These are phyloP conservation scores for Botryotinia convoluta DNA, from an alignment of 2,329 filamentous ascomycete genomes.

Conservation along the genomic window DNA sequence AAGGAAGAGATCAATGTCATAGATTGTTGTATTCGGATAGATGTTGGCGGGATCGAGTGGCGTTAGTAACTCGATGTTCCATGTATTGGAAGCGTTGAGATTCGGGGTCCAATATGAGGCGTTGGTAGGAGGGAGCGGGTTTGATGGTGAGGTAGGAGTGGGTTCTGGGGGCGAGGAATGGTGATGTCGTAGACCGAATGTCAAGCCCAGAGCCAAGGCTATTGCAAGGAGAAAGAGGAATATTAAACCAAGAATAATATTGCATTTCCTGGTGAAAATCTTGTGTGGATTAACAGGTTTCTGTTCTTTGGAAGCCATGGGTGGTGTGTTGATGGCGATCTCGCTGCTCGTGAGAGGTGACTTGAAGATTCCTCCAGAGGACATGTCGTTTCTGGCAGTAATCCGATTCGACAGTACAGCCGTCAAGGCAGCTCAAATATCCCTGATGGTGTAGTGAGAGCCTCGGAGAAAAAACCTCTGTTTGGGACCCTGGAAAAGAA, in stretches of 20 bases:
- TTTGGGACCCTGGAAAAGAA: not conserved
- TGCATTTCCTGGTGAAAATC: conserved; percentile 21
- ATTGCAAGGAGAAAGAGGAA: conserved; percentile 16
- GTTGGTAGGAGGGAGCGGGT: conserved; percentile 13
- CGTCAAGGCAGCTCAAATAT: not conserved
- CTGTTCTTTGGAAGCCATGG: not conserved
- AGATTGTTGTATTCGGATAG: conserved; percentile 30
- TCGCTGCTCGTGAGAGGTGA: conserved; percentile 14
- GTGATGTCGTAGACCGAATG: conserved; percentile 12
- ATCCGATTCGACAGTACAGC: not conserved
- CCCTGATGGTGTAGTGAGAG: not conserved
- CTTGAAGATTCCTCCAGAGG: conserved; percentile 19
- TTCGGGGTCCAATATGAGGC: conserved; percentile 16
- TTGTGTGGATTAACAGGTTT: conserved; percentile 14
- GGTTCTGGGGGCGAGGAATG: not conserved
- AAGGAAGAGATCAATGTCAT: conserved; percentile 41
- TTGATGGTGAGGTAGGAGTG: not conserved
- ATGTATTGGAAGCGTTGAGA: conserved; percentile 14
- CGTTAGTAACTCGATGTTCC: conserved; percentile 21
- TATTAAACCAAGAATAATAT: conserved; percentile 18
- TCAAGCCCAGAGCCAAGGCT: conserved; percentile 14
- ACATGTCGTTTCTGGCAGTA: conserved; percentile 7
- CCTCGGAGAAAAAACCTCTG: not conserved
- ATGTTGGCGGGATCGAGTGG: conserved; percentile 22
- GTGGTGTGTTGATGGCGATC: not conserved